Conservation (phyloP, 768 basidiomycete genomes). For the Cystobasidium onofrii region DNA sequence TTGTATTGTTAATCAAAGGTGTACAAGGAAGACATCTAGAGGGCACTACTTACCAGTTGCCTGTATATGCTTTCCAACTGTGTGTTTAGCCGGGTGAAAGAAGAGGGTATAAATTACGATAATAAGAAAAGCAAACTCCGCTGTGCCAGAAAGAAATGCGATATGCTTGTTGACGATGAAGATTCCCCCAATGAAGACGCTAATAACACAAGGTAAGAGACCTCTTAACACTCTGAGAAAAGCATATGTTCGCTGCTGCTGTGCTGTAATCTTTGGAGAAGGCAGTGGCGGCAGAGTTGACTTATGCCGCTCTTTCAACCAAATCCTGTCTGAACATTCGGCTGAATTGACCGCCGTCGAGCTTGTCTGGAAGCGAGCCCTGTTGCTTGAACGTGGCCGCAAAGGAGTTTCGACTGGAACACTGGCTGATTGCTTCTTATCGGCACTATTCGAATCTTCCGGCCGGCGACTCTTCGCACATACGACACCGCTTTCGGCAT, state of each 20-base stretch:
- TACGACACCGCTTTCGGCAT: not conserved
- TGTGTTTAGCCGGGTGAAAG: slow-evolving; percentile 9
- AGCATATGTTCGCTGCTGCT: not conserved
- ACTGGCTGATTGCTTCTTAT: not conserved
- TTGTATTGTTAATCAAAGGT: not conserved
- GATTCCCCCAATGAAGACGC: slow-evolving; percentile 6
- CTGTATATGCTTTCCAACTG: slow-evolving; percentile 27
- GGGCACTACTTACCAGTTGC: not conserved
- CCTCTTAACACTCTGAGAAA: not conserved
- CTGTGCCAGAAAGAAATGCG: slow-evolving; percentile 7
- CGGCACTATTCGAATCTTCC: not conserved
- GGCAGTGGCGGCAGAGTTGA: not conserved
- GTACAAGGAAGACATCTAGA: not conserved
- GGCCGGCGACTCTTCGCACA: not conserved
- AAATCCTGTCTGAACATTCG: not conserved
- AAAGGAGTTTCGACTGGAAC: not conserved
- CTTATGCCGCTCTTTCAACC: not conserved
- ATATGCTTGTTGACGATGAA: slow-evolving; percentile 15
- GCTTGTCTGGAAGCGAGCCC: not conserved
- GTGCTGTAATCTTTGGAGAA: not conserved
- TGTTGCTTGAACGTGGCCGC: not conserved
- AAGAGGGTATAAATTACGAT: slow-evolving; percentile 22
- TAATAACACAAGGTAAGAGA: not conserved
- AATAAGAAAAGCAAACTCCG: slow-evolving; percentile 16
- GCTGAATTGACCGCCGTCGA: not conserved